Conservation (phyloP, 2,329 filamentous ascomycete genomes). For the Calonectria crousiana region DNA sequence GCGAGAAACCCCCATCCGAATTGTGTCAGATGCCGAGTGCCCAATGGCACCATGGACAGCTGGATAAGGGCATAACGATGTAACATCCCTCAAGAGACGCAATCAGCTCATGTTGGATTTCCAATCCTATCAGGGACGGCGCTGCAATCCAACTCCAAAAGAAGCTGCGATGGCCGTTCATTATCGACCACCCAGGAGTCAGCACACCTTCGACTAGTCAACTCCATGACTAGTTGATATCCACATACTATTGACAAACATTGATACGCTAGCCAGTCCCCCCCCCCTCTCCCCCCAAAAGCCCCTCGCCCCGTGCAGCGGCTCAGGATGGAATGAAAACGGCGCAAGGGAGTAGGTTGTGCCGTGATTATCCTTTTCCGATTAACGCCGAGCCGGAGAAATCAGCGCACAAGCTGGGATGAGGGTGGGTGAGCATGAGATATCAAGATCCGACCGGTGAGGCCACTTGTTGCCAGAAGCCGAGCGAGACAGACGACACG, state of each 20-base stretch:
- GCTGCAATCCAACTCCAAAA: not conserved
- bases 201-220: not conserved
- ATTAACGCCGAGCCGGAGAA: not conserved
- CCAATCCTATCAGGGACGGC: not conserved
- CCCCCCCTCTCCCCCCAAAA: no score
- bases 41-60: not conserved
- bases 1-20: not conserved
- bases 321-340: not conserved
- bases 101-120: not conserved
- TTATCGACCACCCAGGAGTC: not conserved
- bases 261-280: not conserved
- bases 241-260: not conserved
- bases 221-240: not conserved
- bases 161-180: not conserved
- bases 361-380: slow-evolving; percentile 18
- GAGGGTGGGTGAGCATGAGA: not conserved
- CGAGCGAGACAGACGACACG: slow-evolving; percentile 12
- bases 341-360: not conserved
- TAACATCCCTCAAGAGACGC: not conserved
- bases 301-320: not conserved
- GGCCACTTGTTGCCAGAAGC: not conserved
- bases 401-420: not conserved
- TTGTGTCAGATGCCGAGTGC: not conserved
- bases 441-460: slow-evolving; percentile 18
- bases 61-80: not conserved